Conservation (phyloP, 345 rosid species). For the Psidium friedrichsthalianum region DNA sequence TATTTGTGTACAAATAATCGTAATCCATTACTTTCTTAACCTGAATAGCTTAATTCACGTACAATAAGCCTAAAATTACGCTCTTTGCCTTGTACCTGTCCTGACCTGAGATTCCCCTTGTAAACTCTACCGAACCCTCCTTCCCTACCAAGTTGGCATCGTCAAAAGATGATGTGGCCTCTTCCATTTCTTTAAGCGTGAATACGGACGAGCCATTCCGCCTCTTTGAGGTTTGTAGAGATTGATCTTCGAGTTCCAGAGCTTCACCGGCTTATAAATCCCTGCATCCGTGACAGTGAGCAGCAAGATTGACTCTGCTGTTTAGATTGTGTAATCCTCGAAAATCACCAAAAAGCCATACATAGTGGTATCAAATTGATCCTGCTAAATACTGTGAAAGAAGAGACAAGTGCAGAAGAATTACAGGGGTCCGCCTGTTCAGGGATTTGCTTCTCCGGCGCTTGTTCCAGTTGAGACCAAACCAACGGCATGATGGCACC, state of each 20-base stretch:
- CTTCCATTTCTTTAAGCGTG: conserved; percentile 88
- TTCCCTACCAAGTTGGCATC: conserved; percentile 65
- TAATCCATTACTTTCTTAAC: neutral
- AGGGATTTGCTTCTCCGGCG: conserved; percentile 83
- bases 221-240: conserved; percentile 32
- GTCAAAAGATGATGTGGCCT: conserved; percentile 64
- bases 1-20: neutral
- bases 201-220: conserved; percentile 58
- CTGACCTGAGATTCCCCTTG: conserved; percentile 67
- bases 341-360: neutral
- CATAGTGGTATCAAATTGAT: neutral
- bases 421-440: conserved; percentile 74
- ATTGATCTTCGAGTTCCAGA: conserved; percentile 62
- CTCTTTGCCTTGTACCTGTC: conserved; percentile 44
- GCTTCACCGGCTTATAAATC: conserved; percentile 58
- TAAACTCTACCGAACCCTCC: conserved; percentile 95
- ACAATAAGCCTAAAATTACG: neutral
- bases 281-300: conserved; percentile 24
- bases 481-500: conserved; percentile 55
- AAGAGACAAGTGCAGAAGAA: conserved; percentile 9
- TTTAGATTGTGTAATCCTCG: neutral
- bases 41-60: neutral
- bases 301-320: neutral
- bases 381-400: neutral
- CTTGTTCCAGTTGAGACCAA: conserved; percentile 94